Base-by-base conservation (phyloP, 495 filamentous ascomycete species). In the Astrocystis sublimbata region DNA sequence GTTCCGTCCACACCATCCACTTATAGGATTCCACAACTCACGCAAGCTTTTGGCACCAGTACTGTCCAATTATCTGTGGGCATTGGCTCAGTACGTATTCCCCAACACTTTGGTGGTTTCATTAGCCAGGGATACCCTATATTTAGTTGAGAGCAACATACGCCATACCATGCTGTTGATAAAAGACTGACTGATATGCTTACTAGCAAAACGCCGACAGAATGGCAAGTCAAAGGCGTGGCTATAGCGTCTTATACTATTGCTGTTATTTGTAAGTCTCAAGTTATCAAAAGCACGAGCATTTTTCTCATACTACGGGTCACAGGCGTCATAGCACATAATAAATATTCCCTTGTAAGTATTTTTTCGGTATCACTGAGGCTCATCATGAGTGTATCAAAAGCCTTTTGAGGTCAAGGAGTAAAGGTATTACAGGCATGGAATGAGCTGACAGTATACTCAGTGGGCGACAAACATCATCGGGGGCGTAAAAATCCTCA, bases 141-240 rank as follows among this genome's bases (percentile, higher is more conserved):
- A 6, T 35, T 54, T 41, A 7, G n/a, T n/a, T n/a, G n/a, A n/a
- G n/a, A n/a, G n/a, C n/a, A n/a, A n/a, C n/a, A n/a, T n/a, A n/a
- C n/a, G n/a, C n/a, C n/a, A n/a, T 5, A 7, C 6, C 5, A 46
- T 5, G 24, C 42, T 46, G 6, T 13, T 36, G 13, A 13, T 13
- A 36, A 6, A 36, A 36, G 6, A 13, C 33, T 30, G 9, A 57
- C 15, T 45, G 13, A 24, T 45, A 57, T 45, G 21, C 28, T 28
- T 23, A 17, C 35, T 86, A 83, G 58, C 70, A 73, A 30, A 78
- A 70, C 72, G 0, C 79, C 79, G 4, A 82, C 80, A 0, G 69
- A 73, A 12, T 89, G 86, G 87, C 66, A 88, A 66, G 63, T 81
- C 17, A 88, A 88, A 69, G 87, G 86, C 4, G 81, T 88, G 10